Evolutionary conservation across 2,329 filamentous ascomycete genomes (phyloP), one percentile per base, ranked within the genome.

Genomic region (Macroventuria anomochaeta): DNA sequence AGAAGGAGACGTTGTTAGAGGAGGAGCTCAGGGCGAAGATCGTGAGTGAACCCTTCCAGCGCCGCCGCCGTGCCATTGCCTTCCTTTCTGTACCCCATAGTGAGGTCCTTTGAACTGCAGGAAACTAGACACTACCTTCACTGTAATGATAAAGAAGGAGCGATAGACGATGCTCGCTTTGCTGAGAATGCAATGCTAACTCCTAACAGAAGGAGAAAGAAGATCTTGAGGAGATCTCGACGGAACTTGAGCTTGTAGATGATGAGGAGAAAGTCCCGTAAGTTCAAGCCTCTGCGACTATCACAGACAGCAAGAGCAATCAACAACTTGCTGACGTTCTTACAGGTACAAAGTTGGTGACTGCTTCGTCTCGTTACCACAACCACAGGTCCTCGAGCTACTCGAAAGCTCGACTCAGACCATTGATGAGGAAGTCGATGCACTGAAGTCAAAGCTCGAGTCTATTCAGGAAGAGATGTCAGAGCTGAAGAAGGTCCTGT

Each of bases 261-360:
- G 95, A 99, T 75, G 93, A 97, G 66, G 92, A 96, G 46, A 87
- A 89, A 69, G 87, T 99, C 18, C 93, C 91, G 90, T 97, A 83
- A 74, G 88, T 79, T 12, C 17, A 33, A 3, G 5, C 26, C 20
- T 43, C 32, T 5, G 15, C 21, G 20, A 3, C 13, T 2, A 20
- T 15, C 26, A 15, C 31, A n/a, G 10, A 17, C 7, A 17, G 12
- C 6, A 5, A 7, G 11, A 28, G 15, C 15, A 15, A 4, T 10
- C 7, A 20, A 36, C 17, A 18, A 2, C 2, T 3, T 29, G 5
- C 40, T 54, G 23, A 54, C 15, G 8, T 17, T 4, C 21, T 18
- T 10, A 26, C 72, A 97, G 93, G 53, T 97, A 97, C 81, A 96
- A 96, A 78, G 91, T 99, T 53, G 95, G 95, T 62, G 95, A 97